Percentiles rank a stretch among this genome's conserved stretches.
phyloP scores from a whole-genome alignment of 176 grass and related monocot genomes.

The Ensete glaucum region DNA sequence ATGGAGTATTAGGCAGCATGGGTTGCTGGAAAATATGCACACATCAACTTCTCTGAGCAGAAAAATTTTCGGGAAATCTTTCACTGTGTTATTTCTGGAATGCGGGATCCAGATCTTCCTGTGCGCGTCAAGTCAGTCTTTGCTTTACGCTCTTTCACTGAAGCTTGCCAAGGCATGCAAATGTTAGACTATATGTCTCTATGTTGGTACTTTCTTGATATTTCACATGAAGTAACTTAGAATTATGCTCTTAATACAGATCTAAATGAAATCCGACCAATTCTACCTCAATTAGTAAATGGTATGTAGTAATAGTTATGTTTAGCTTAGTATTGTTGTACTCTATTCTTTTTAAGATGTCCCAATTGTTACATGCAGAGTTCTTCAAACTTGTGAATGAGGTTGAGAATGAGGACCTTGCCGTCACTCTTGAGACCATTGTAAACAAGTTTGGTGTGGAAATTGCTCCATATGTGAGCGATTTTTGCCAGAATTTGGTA shows the following conservation, averaged over 20 bases:
- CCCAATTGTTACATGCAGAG: slow-evolving; percentile 31
- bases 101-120: slow-evolving; percentile 75
- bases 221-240: neutral
- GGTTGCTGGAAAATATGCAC: slow-evolving; percentile 94
- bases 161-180: slow-evolving; percentile 75
- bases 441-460: slow-evolving; percentile 96
- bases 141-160: slow-evolving; percentile 75
- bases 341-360: neutral
- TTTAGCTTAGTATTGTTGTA: slow-evolving; percentile 9
- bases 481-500: slow-evolving; percentile 82
- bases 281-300: slow-evolving; percentile 84
- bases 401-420: slow-evolving; percentile 90
- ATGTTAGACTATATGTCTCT: neutral
- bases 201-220: neutral
- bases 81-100: slow-evolving; percentile 51
- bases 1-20: slow-evolving; percentile 58
- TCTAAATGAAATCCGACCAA: slow-evolving; percentile 64
- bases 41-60: slow-evolving; percentile 61
- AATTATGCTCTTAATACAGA: slow-evolving; percentile 32
- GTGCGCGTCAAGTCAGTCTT: slow-evolving; percentile 89
- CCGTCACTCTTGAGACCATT: slow-evolving; percentile 77
- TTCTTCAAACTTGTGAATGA: slow-evolving; percentile 92
- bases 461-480: slow-evolving; percentile 77
- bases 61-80: slow-evolving; percentile 57
- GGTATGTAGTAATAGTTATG: slow-evolving; percentile 33